Evolutionary conservation across 1,139 yeast species (phyloP), one percentile per base, ranked within the genome.

Genomic region (Scheffersomyces titani): DNA sequence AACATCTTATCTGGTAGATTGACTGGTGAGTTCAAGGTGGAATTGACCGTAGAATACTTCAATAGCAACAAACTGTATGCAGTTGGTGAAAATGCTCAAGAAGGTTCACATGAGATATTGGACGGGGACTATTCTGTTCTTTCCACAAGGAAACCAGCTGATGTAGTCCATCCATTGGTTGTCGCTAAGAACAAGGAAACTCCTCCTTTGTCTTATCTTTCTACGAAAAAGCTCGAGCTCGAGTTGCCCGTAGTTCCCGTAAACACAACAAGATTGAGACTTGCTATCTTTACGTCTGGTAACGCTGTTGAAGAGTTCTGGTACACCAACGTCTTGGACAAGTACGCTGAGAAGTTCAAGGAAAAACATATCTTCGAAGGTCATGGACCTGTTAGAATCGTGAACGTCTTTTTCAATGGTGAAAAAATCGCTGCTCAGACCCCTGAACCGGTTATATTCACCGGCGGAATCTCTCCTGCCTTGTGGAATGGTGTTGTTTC

Each of bases 291-390:
- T 64, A 85, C 90, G 3, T 85, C 91, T 19, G 97, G 96, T 2
- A 90, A 88, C 65, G 87, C 87, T 1, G 85, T 83, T 49, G 97
- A 91, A 69, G 97, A 92, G 71, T 89, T 89, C 66, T 91, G 96
- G 96, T 91, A 88, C 71, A 72, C 85, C 16, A 88, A 89, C 64
- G 82, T 85, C 19, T 63, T 87, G 54, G 89, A 87, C 59, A 71
- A 76, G 51, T 52, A 45, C 16, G 47, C 19, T 3, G 54, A 57
- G 21, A 51, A 53, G 40, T 61, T 61, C 19, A 58, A 59, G 16
- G 49, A 44, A 3, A 18, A 36, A 19, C 65, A 73, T 40, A 63
- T 70, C 11, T 85, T 83, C 59, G 65, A 65, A 4, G 89, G 89
- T 5, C 88, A 86, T 66, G 96, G 91, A 0, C 90, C 92, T 0